These are phyloP conservation scores for Tephrocybe sp. DNA, from an alignment of 768 basidiomycete species.

Conservation along the genomic window DNA sequence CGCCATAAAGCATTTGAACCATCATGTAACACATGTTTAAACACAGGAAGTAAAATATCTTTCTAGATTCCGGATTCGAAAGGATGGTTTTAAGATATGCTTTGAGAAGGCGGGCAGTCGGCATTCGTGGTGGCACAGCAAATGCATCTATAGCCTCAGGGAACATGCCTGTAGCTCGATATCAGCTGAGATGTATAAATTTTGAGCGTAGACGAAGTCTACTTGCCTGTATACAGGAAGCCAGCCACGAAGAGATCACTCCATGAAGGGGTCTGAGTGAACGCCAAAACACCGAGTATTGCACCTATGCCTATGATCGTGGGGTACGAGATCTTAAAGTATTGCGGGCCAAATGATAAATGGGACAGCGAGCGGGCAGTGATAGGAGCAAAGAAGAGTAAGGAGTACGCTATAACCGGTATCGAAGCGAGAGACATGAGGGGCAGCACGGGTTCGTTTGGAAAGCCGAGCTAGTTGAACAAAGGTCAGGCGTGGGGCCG, in stretches of 20 bases:
- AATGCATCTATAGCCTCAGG: slow-evolving; percentile 45
- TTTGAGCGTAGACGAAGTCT: not conserved
- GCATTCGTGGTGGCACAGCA: slow-evolving; percentile 45
- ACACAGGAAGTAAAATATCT: slow-evolving; percentile 96
- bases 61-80: slow-evolving; percentile 87
- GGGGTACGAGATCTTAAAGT: slow-evolving; percentile 61
- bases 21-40: slow-evolving; percentile 96
- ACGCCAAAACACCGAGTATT: slow-evolving; percentile 60
- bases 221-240: slow-evolving; percentile 66
- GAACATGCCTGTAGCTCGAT: slow-evolving; percentile 47
- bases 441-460: slow-evolving; percentile 52
- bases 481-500: not conserved
- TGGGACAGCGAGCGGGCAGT: slow-evolving; percentile 47
- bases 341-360: slow-evolving; percentile 51
- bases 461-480: slow-evolving; percentile 43
- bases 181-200: not conserved
- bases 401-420: slow-evolving; percentile 60
- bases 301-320: slow-evolving; percentile 46
- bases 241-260: slow-evolving; percentile 58
- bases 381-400: slow-evolving; percentile 61
- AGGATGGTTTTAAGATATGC: slow-evolving; percentile 89
- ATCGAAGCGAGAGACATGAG: slow-evolving; percentile 56
- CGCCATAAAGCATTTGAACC: slow-evolving; percentile 95
- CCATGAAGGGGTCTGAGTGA: slow-evolving; percentile 59
- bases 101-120: slow-evolving; percentile 53